These are phyloP conservation scores for Pichia thaimueangensis DNA, from an alignment of 805 yeast species.

Conservation along the genomic window DNA sequence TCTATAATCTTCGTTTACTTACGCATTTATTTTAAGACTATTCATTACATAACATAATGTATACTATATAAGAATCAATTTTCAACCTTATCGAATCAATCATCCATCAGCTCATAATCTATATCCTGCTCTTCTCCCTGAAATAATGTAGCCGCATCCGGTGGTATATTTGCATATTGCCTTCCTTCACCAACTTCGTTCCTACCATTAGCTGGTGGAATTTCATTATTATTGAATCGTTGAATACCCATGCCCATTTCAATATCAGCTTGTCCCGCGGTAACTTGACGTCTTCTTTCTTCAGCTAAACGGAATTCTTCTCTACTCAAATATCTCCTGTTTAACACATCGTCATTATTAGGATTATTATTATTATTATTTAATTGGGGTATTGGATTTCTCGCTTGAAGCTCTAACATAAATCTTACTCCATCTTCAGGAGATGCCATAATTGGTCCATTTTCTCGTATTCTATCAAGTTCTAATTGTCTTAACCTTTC, in stretches of 20 bases:
- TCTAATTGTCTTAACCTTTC: not conserved
- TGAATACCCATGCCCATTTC: too few species aligned
- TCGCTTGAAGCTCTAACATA: conserved; percentile 1
- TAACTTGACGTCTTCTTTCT: too few species aligned
- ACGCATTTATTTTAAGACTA: too few species aligned
- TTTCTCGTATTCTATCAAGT: conserved; percentile 2
- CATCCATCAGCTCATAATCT: conserved; percentile 39
- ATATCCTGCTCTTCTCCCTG: conserved; percentile 31
- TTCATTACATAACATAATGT: too few species aligned
- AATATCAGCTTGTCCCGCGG: too few species aligned
- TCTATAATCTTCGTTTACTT: too few species aligned
- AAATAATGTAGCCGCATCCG: not conserved
- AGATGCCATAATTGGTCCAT: conserved; percentile 12
- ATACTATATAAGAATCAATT: too few species aligned
- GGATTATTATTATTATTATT: too few species aligned
- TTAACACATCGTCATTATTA: not conserved
- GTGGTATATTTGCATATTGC: conserved; percentile 10
- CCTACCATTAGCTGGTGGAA: not conserved
- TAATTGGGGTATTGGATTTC: not conserved
- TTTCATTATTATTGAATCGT: too few species aligned
- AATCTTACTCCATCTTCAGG: conserved; percentile 1
- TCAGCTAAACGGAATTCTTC: too few species aligned
- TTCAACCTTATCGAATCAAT: too few species aligned
- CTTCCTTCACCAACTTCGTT: conserved; percentile 4
- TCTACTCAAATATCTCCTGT: too few species aligned